Evolutionary conservation across 805 yeast species (phyloP), one percentile per base, ranked within the genome.

Genomic region (Zygoascus biomembranicola): DNA sequence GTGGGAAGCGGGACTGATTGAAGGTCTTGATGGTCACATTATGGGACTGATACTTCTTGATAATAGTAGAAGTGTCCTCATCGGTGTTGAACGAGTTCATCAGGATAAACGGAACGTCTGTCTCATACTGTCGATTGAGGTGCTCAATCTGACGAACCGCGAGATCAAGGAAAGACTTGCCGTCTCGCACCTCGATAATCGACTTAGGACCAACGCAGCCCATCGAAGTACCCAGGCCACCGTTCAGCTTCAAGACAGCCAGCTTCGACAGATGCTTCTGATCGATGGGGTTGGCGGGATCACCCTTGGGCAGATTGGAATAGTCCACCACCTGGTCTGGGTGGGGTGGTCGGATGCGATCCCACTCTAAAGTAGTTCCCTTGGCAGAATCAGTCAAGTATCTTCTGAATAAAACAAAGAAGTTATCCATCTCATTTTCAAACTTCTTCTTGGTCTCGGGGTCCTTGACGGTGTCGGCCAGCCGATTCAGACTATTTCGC

Each of bases 181-280:
- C 98, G 64, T 94, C 99, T 72, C 99, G 87, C 49, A 94, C 99
- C 76, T 94, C 99, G 68, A 94, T 94, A 61, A 94, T 52, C 28
- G 96, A 87, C 73, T 90, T 90, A 59, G 99, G 99, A 55, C 99
- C 99, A 58, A 94, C 97, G 76, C 99, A 94, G 55, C 99, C 99
- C 99, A 94, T 94, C 9, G 98, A 92, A 19, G 99, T 94, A 68
- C 99, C 99, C 63, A 94, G 78, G 44, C 99, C 99, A 77, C 99
- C 99, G 69, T 94, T 94, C 69, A 94, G 80, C 75, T 94, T 94
- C 71, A 94, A 78, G 43, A 94, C 99, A 8, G 97, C 98, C 69
- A 94, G 79, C 71, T 90, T 90, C 62, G 82, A 72, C 65, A 94
- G 77, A 69, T 81, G 77, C 56, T 73, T 70, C 46, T 70, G 59